These are phyloP conservation scores for Trichocomaceae sp. DNA, from an alignment of 2,329 filamentous ascomycete genomes.

Conservation along the genomic window DNA sequence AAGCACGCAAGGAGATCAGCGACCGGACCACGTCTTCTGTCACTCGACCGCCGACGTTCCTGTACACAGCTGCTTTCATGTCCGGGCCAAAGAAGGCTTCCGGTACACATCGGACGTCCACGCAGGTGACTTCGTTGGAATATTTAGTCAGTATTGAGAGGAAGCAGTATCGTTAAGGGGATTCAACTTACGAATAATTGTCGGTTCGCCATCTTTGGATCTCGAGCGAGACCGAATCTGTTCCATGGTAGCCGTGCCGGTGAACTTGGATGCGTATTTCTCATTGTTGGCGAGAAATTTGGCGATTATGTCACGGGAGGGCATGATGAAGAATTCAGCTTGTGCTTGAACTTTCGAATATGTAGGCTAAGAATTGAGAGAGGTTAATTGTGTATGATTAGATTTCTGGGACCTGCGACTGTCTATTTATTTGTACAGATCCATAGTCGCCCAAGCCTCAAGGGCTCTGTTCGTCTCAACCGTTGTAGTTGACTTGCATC, in stretches of 20 bases:
- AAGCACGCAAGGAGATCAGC: background rate
- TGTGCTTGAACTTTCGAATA: background rate
- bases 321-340: background rate
- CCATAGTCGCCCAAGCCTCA: no score
- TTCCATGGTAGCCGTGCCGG: background rate
- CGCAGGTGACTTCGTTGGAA: conserved; percentile 1
- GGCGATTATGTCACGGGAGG: background rate
- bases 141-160: background rate
- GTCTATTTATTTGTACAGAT: no score
- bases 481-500: no score
- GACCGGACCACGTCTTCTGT: conserved; percentile 5
- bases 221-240: background rate
- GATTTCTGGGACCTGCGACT: no score
- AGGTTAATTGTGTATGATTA: no score
- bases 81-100: conserved; percentile 4
- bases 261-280: conserved; percentile 1
- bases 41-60: conserved; percentile 4
- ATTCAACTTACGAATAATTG: background rate
- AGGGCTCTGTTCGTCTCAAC: no score
- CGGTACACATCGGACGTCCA: conserved; percentile 3
- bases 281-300: background rate
- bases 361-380: background rate
- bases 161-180: background rate
- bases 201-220: no score
- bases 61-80: background rate